phyloP scores from a whole-genome alignment of 148 eudicot species.

The Fallopia convolvulus region DNA sequence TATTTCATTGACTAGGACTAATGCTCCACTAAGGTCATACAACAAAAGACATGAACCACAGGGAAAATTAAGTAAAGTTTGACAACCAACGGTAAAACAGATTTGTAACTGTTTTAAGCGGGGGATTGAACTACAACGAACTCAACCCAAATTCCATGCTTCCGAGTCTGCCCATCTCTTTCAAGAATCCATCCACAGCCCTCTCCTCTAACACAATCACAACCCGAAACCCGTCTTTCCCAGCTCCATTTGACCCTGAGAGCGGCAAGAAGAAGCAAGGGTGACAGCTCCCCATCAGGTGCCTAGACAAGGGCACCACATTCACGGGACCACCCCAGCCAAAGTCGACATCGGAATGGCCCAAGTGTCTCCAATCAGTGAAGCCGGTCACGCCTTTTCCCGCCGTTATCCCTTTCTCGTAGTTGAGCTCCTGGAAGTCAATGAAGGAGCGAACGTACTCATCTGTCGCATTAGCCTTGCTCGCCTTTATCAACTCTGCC shows the following conservation, averaged over 20 bases:
- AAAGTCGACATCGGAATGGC: constrained; percentile 62
- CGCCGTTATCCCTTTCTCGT: constrained; percentile 35
- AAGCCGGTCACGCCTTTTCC: constrained; percentile 55
- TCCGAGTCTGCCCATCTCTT: constrained; percentile 39
- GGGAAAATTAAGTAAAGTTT: too few relatives aligned
- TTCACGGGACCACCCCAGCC: constrained; percentile 68
- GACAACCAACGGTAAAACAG: too few relatives aligned
- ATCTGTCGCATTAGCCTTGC: constrained; percentile 39
- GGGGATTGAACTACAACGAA: not conserved
- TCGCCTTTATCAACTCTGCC: constrained; percentile 43
- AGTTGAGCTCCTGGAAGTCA: constrained; percentile 54
- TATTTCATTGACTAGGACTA: too few relatives aligned
- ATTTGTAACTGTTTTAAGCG: too few relatives aligned
- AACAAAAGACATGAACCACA: too few relatives aligned
- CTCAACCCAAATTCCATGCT: constrained; percentile 15
- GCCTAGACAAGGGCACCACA: constrained; percentile 51
- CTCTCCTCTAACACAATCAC: constrained; percentile 31
- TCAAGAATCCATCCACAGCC: constrained; percentile 34
- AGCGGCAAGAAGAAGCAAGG: constrained; percentile 63
- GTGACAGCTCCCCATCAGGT: constrained; percentile 49
- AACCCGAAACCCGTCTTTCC: constrained; percentile 47
- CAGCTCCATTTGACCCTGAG: constrained; percentile 20
- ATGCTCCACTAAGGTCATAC: too few relatives aligned
- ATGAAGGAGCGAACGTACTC: constrained; percentile 54
- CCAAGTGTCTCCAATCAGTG: constrained; percentile 75